Evolutionary conservation across 495 filamentous ascomycete species (phyloP).

Genomic region (Hypoxylon crocopeplum): DNA sequence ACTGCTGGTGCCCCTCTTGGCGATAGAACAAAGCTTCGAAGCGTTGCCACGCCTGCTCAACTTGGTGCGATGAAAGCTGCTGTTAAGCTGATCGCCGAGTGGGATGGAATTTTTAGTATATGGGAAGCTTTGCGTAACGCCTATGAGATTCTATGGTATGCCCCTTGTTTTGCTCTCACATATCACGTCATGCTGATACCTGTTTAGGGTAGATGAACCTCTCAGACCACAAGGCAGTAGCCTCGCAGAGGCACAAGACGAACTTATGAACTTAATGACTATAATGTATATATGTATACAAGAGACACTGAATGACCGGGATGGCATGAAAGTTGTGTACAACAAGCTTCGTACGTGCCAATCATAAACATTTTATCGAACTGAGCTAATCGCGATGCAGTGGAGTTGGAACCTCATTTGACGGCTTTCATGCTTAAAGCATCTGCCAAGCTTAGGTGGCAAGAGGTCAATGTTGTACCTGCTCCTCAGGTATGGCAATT

Average conservation of each 20-base stretch:
- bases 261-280: slow-evolving; percentile 67
- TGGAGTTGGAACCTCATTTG: slow-evolving; percentile 69
- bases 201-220: slow-evolving; percentile 46
- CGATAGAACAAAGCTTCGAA: slow-evolving; percentile 48
- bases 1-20: slow-evolving; percentile 62
- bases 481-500: slow-evolving; percentile 29
- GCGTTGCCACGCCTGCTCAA: slow-evolving; percentile 61
- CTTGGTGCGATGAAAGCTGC: slow-evolving; percentile 73
- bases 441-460: slow-evolving; percentile 83
- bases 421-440: slow-evolving; percentile 76
- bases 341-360: slow-evolving; percentile 49
- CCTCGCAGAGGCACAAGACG: slow-evolving; percentile 55
- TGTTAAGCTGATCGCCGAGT: slow-evolving; percentile 63
- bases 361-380: not conserved
- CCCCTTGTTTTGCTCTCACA: not conserved
- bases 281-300: slow-evolving; percentile 77
- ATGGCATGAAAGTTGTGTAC: slow-evolving; percentile 47
- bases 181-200: slow-evolving; percentile 34
- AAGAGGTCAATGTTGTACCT: slow-evolving; percentile 66
- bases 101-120: slow-evolving; percentile 64
- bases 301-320: slow-evolving; percentile 60
- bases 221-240: slow-evolving; percentile 37
- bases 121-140: slow-evolving; percentile 65
- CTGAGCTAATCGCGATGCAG: slow-evolving; percentile 45
- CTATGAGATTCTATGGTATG: slow-evolving; percentile 63